These are phyloP conservation scores for Chaetomiaceae sp. DNA, from an alignment of 2,329 filamentous ascomycete species.

Conservation along the genomic window DNA sequence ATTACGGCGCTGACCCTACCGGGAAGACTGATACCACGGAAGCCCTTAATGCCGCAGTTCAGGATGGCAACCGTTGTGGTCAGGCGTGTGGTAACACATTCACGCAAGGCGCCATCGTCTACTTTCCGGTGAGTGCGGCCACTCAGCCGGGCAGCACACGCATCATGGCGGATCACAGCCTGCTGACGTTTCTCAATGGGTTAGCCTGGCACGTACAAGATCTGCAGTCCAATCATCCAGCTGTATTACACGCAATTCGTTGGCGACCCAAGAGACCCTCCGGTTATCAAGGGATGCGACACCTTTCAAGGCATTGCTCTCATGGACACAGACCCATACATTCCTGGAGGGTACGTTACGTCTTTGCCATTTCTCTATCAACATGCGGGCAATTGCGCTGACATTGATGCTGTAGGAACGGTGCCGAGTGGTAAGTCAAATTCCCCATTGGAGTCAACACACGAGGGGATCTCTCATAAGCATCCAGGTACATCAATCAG, in stretches of 20 bases:
- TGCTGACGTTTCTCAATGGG: too few relatives aligned
- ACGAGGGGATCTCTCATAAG: too few relatives aligned
- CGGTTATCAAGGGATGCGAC: conserved; percentile 47
- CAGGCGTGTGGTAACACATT: conserved; percentile 40
- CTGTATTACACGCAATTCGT: conserved; percentile 68
- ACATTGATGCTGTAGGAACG: too few relatives aligned
- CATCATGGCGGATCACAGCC: too few relatives aligned
- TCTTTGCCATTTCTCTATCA: too few relatives aligned
- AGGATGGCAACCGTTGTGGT: conserved; percentile 50
- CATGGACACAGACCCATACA: too few relatives aligned
- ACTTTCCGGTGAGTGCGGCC: too few relatives aligned
- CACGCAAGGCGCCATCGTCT: conserved; percentile 61
- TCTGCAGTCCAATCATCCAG: conserved; percentile 36
- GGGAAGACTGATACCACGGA: not conserved
- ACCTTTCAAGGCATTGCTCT: conserved; percentile 42
- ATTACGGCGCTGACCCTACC: too few relatives aligned
- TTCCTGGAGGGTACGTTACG: too few relatives aligned
- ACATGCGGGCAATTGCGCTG: too few relatives aligned
- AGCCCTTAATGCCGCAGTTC: conserved; percentile 31
- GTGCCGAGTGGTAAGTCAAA: not conserved
- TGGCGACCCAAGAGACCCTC: conserved; percentile 54
- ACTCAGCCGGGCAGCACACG: too few relatives aligned
- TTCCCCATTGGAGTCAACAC: too few relatives aligned
- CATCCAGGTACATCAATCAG: not conserved
- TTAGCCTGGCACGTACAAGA: conserved; percentile 59